These are phyloP conservation scores for Periconia sp. DNA, from an alignment of 2,329 filamentous ascomycete species.

Conservation along the genomic window DNA sequence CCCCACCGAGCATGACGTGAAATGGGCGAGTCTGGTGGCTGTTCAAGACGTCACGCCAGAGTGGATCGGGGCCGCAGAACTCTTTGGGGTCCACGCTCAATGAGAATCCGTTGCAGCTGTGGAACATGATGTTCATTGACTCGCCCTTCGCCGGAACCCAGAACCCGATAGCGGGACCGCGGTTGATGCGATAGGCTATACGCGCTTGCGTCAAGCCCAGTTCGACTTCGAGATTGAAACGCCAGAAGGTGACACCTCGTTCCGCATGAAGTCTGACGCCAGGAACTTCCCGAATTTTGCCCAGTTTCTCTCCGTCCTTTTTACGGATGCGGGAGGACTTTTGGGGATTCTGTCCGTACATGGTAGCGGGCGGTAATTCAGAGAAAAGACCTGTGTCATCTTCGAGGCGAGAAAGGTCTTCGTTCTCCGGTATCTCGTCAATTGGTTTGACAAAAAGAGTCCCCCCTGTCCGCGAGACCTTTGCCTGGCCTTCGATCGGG, in stretches of 20 bases:
- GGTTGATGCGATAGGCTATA: slow-evolving; percentile 94
- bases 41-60: slow-evolving; percentile 97
- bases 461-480: slow-evolving; percentile 82
- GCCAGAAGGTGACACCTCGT: slow-evolving; percentile 92
- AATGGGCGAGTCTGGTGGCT: slow-evolving; percentile 90
- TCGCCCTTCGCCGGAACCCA: slow-evolving; percentile 88
- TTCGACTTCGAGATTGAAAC: slow-evolving; percentile 94
- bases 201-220: slow-evolving; percentile 78
- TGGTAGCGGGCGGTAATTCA: slow-evolving; percentile 60
- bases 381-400: slow-evolving; percentile 86
- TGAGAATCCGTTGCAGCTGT: slow-evolving; percentile 97
- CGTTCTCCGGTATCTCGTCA: slow-evolving; percentile 79
- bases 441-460: slow-evolving; percentile 88
- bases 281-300: slow-evolving; percentile 81
- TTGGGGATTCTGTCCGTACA: slow-evolving; percentile 45
- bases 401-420: slow-evolving; percentile 80
- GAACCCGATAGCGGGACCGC: slow-evolving; percentile 85
- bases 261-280: slow-evolving; percentile 85
- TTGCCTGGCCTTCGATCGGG: slow-evolving; percentile 84
- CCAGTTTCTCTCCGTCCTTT: slow-evolving; percentile 79
- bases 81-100: slow-evolving; percentile 76
- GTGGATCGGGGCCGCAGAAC: slow-evolving; percentile 89
- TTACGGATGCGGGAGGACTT: slow-evolving; percentile 56
- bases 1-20: slow-evolving; percentile 97
- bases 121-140: slow-evolving; percentile 98